Base-by-base conservation (phyloP, 306 rosid species). In the Geum urbanum region DNA sequence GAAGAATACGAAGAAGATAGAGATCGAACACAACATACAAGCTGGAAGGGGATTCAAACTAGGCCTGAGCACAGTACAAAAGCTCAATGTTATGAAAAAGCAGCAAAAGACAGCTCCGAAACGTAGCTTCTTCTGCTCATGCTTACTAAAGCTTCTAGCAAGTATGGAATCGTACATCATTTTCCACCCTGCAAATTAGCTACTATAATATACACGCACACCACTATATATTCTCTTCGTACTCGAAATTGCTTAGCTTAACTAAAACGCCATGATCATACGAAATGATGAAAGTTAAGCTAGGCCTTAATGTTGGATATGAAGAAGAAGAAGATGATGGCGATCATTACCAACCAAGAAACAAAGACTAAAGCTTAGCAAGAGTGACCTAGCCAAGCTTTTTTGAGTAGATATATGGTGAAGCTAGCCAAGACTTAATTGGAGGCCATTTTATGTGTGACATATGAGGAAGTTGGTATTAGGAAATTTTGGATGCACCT, bases 111-210 rank as follows among this genome's bases (percentile, higher is more conserved):
- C 73, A 43, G 96, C 98, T 82, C 90, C 96, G 84, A 83, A 86
- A 76, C 88, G 82, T 37, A 92, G 70, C 53, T 64, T 88, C 79
- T 83, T 92, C 85, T 88, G 96, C 77, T 92, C 97, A 63, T 82
- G 82, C 81, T 78, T 77, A 66, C 88, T 86, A 67, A 92, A 92
- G 88, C 98, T 92, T 80, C 88, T 86, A 39, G 96, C 76, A 44
- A 92, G 73, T 67, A 92, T 77, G 20, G 88, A 71, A 70, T 92
- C 59, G 51, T 92, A 90, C 84, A 76, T 74, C 85, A 73, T 80
- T 61, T 77, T 27, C 61, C 50, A 50, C 40, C 56, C 5, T 74
- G 2, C 35, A 58, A 27, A 27, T 27, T 27, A 27, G 35, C 37
- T 55, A 55, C 3, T 56, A 24, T 56, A 20, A 22, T 55, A 22